These are phyloP conservation scores for Metarhizium humberi DNA, from an alignment of 2,329 filamentous ascomycete species.

Conservation along the genomic window DNA sequence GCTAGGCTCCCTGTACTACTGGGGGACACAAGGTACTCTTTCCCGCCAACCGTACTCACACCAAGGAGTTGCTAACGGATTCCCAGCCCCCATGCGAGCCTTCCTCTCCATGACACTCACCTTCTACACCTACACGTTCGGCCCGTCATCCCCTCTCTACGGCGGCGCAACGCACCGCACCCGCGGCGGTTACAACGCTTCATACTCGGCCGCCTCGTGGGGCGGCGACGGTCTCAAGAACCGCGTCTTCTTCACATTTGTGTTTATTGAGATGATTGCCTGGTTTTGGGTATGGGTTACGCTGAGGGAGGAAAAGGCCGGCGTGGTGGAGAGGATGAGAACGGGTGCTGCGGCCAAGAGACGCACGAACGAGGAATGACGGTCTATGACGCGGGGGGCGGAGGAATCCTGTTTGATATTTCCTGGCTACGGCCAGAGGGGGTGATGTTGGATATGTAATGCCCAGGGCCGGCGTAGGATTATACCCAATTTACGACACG, in stretches of 20 bases:
- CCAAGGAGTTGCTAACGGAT: background rate
- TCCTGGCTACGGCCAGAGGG: background rate
- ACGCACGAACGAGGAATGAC: slow-evolving; percentile 1
- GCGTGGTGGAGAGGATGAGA: slow-evolving; percentile 28
- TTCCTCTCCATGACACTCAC: slow-evolving; percentile 51
- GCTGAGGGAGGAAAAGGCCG: slow-evolving; percentile 53
- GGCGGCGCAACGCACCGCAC: slow-evolving; percentile 13
- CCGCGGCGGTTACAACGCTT: slow-evolving; percentile 17
- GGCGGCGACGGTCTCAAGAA: slow-evolving; percentile 68
- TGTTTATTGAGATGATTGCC: slow-evolving; percentile 70
- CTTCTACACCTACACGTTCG: slow-evolving; percentile 57
- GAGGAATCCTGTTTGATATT: background rate
- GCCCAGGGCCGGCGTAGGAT: background rate
- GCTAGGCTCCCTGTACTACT: slow-evolving; percentile 51
- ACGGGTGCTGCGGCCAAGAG: slow-evolving; percentile 12
- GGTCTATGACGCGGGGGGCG: background rate
- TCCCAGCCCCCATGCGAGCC: slow-evolving; percentile 52
- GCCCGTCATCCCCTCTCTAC: slow-evolving; percentile 40
- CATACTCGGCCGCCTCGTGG: slow-evolving; percentile 30
- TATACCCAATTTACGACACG: background rate
- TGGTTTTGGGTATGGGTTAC: slow-evolving; percentile 84
- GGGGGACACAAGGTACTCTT: slow-evolving; percentile 53
- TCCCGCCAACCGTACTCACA: slow-evolving; percentile 25
- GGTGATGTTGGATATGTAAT: background rate
- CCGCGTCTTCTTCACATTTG: slow-evolving; percentile 74